phyloP scores from a whole-genome alignment of 2,329 filamentous ascomycete genomes.

The Calonectria naviculata region DNA sequence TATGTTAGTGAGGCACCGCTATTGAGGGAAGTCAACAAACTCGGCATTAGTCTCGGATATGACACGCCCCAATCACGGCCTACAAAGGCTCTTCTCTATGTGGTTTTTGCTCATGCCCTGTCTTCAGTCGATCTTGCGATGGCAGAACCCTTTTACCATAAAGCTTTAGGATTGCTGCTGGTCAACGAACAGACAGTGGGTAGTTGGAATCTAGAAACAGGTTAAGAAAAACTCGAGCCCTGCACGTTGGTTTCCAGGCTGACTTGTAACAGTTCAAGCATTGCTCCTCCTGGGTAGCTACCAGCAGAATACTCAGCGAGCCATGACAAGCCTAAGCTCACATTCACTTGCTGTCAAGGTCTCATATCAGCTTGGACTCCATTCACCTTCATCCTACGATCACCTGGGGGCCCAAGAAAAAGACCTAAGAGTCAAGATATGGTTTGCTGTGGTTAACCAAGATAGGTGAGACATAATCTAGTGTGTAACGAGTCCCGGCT shows the following conservation, averaged over 20 bases:
- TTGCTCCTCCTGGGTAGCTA: slow-evolving; percentile 45
- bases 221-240: slow-evolving; percentile 10
- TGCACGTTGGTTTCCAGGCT: neutral
- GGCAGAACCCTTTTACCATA: slow-evolving; percentile 42
- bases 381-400: slow-evolving; percentile 43
- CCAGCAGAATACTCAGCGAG: slow-evolving; percentile 48
- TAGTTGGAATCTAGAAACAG: slow-evolving; percentile 31
- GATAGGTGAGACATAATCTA: slow-evolving; percentile 30
- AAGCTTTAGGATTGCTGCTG: slow-evolving; percentile 37
- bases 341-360: slow-evolving; percentile 46
- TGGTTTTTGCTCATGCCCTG: slow-evolving; percentile 44
- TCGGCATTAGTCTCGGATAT: slow-evolving; percentile 12
- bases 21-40: slow-evolving; percentile 31
- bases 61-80: slow-evolving; percentile 22
- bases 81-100: slow-evolving; percentile 38
- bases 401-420: slow-evolving; percentile 34
- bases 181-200: slow-evolving; percentile 36
- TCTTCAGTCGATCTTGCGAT: slow-evolving; percentile 28
- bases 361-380: slow-evolving; percentile 47
- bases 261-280: slow-evolving; percentile 39
- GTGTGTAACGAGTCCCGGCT: slow-evolving; percentile 3
- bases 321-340: slow-evolving; percentile 45
- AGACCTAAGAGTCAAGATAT: slow-evolving; percentile 41
- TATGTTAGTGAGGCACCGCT: slow-evolving; percentile 37
- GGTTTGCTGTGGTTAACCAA: slow-evolving; percentile 46